Conservation (phyloP, 257 asterid genomes). For the Solanum etuberosum region DNA sequence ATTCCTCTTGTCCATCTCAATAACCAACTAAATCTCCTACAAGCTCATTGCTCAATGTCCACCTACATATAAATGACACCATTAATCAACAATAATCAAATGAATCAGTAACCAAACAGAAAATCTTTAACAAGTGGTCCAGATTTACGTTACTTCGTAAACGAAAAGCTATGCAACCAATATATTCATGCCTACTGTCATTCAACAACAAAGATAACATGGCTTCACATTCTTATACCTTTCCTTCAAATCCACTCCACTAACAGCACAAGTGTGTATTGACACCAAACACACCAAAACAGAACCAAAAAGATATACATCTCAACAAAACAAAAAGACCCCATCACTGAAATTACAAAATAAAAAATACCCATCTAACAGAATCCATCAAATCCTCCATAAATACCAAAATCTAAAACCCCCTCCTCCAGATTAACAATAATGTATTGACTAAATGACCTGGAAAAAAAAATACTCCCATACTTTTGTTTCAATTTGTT, state of each 20-base stretch:
- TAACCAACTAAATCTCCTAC: neutral
- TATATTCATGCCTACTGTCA: neutral
- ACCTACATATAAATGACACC: conserved; percentile 14
- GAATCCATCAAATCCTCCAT: neutral
- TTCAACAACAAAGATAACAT: neutral
- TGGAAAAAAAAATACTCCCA: neutral
- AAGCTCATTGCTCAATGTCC: neutral
- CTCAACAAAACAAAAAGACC: neutral
- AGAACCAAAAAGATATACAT: neutral
- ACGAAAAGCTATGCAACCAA: neutral
- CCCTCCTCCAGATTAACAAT: neutral
- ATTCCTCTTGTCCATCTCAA: conserved; percentile 54
- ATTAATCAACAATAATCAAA: neutral
- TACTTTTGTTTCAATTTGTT: accelerated
- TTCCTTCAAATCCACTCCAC: conserved; percentile 5
- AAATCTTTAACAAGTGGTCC: neutral
- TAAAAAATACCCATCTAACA: neutral
- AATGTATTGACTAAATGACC: neutral
- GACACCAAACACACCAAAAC: neutral
- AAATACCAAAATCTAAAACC: neutral
- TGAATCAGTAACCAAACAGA: neutral
- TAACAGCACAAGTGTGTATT: neutral
- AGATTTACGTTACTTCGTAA: neutral
- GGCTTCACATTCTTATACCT: neutral
- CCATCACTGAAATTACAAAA: neutral